These are phyloP conservation scores for Canavalia ensiformis DNA, from an alignment of 306 rosid species.

Conservation along the genomic window DNA sequence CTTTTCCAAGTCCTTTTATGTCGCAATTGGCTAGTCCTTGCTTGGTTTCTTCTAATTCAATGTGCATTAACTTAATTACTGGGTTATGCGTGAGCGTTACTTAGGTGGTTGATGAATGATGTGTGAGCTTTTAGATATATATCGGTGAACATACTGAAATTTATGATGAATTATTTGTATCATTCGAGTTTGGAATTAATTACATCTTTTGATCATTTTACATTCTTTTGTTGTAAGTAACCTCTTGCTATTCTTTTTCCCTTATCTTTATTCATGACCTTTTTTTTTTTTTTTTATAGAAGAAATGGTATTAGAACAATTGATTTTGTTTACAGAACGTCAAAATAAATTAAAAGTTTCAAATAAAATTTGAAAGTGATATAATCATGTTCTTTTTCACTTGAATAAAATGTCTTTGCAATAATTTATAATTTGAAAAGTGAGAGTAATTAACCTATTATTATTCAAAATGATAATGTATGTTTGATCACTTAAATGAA, in stretches of 20 bases:
- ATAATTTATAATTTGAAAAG: neutral
- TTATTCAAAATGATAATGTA: neutral
- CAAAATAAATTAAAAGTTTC: neutral
- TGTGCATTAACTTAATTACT: neutral
- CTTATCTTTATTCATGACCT: neutral
- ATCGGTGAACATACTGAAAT: neutral
- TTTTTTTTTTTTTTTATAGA: neutral
- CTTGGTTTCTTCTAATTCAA: slow-evolving; percentile 1
- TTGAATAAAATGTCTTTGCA: neutral
- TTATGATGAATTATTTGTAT: slow-evolving; percentile 1
- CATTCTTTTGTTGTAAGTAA: neutral
- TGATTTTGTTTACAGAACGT: neutral
- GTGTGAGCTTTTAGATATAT: neutral
- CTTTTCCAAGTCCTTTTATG: neutral
- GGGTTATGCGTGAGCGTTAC: neutral
- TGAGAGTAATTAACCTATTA: neutral
- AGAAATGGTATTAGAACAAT: neutral
- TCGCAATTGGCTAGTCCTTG: neutral
- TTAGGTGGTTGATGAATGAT: neutral
- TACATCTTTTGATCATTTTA: neutral
- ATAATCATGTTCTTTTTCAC: neutral
- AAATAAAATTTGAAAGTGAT: neutral
- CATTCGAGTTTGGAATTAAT: neutral
- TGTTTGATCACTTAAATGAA: neutral
- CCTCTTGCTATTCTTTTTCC: neutral